phyloP scores from a whole-genome alignment of 2,329 filamentous ascomycete genomes.

The Bretziella fagacearum region DNA sequence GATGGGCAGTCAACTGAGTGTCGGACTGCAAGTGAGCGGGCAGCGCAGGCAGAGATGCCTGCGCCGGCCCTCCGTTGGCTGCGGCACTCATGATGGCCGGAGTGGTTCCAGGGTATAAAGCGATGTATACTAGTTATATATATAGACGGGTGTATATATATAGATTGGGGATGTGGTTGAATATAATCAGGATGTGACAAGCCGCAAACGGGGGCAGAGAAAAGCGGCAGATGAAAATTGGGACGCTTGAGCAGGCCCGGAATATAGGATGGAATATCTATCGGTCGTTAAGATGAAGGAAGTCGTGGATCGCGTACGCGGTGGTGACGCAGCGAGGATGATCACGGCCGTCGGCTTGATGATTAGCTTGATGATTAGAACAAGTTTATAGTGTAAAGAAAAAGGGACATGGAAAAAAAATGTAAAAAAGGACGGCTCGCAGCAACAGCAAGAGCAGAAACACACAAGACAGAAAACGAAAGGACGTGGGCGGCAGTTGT shows the following conservation, averaged over 20 bases:
- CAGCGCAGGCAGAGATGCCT: constrained; percentile 74
- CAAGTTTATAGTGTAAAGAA: neutral
- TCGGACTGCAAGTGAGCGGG: constrained; percentile 69
- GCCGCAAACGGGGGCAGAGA: neutral
- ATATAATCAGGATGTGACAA: neutral
- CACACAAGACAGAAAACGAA: constrained; percentile 5
- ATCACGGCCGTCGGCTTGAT: neutral
- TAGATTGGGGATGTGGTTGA: constrained; percentile 4
- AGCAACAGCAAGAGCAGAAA: constrained; percentile 7
- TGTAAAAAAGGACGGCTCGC: neutral
- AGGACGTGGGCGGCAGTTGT: neutral
- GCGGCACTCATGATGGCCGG: constrained; percentile 40
- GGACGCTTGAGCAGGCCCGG: neutral
- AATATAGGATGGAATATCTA: neutral
- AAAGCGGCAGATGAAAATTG: neutral
- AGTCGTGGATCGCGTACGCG: neutral
- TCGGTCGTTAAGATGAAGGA: neutral
- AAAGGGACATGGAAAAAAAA: neutral
- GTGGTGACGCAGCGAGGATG: neutral
- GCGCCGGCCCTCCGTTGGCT: constrained; percentile 23
- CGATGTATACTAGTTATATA: neutral
- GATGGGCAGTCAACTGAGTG: constrained; percentile 62
- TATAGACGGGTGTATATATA: neutral
- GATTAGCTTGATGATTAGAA: neutral
- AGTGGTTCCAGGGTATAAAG: constrained; percentile 12